Base-by-base conservation (phyloP, 2,329 filamentous ascomycete genomes). In the Aspergillus sp. region DNA sequence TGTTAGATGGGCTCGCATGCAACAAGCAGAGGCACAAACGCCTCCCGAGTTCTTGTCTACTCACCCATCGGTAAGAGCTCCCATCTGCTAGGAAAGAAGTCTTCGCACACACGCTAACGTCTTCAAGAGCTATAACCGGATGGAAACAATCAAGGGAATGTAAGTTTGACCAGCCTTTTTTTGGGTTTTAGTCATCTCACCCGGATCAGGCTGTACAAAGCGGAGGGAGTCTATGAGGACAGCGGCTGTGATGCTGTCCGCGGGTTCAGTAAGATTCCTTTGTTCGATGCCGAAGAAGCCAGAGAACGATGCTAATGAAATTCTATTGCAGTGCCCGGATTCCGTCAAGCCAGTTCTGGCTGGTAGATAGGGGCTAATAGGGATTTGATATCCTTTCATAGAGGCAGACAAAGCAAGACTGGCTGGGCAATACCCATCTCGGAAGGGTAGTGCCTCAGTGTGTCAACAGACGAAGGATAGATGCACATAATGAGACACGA, bases 1-100 rank as follows among this genome's bases (percentile, higher is more conserved):
- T 11, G 8, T 7, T 50, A 75, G 71, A 19, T 82, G 79, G 79
- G 62, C 67, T 20, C 67, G 78, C 30, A 82, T 82, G 77, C 76
- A 81, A 51, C 67, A 75, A 56, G 57, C 61, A 11, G 76, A 78
- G 47, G 67, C 77, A 54, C 59, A 56, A 4, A 64, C 72, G 4
- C 76, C 78, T 7, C 82, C 82, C 14, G 76, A 84, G 59, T 80
- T 85, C 52, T 63, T 86, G 53, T 80, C 76, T 16, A 85, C 83
- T 4, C 83, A 86, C 71, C 83, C 83, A 22, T 78, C 78, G 43
- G 72, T 74, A 64, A 53, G 68, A 5, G 3, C 20, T 17, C 6
- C 2, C 4, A 4, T 7, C 0, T 17, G 4, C 6, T 35, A 11
- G 30, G 16, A 19, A 10, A 26, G n/a, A 11, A 1, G 19, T 2